phyloP scores from a whole-genome alignment of 2,329 filamentous ascomycete genomes.

The Exutisphaerella laricina region DNA sequence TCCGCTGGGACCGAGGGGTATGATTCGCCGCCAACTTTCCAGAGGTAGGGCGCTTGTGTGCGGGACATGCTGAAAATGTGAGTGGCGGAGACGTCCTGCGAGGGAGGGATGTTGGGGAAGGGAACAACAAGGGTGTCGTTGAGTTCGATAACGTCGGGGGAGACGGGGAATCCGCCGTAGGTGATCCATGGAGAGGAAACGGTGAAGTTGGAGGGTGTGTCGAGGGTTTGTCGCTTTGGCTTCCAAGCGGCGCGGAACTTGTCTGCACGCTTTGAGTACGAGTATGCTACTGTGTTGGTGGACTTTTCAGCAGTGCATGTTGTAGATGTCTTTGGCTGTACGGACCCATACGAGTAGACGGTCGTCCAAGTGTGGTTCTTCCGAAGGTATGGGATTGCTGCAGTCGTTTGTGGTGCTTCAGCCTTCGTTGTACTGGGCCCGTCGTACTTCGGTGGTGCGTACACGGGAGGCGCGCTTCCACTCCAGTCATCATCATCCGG shows the following conservation, averaged over 20 bases:
- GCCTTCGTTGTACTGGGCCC: too few relatives aligned
- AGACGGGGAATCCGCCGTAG: constrained; percentile 1
- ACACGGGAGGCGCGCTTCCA: too few relatives aligned
- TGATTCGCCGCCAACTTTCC: not conserved
- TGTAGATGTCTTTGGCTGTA: not conserved
- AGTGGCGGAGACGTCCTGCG: not conserved
- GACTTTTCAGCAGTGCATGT: not conserved
- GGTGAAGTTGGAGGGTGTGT: not conserved
- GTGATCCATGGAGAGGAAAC: not conserved
- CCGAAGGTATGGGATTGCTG: too few relatives aligned
- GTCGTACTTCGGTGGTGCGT: too few relatives aligned
- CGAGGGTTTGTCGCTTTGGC: not conserved
- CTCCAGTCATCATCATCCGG: not conserved
- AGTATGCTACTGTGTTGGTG: not conserved
- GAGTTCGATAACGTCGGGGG: not conserved
- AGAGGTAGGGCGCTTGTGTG: not conserved
- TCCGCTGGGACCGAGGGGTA: not conserved
- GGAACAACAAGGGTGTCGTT: not conserved
- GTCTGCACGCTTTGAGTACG: not conserved
- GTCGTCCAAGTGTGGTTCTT: too few relatives aligned
- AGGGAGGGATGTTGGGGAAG: not conserved
- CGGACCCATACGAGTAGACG: too few relatives aligned
- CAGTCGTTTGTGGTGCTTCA: not conserved
- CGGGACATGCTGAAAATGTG: not conserved
- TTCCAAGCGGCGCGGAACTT: not conserved